These are phyloP conservation scores for Calonectria naviculata DNA, from an alignment of 2,329 filamentous ascomycete species.

Conservation along the genomic window DNA sequence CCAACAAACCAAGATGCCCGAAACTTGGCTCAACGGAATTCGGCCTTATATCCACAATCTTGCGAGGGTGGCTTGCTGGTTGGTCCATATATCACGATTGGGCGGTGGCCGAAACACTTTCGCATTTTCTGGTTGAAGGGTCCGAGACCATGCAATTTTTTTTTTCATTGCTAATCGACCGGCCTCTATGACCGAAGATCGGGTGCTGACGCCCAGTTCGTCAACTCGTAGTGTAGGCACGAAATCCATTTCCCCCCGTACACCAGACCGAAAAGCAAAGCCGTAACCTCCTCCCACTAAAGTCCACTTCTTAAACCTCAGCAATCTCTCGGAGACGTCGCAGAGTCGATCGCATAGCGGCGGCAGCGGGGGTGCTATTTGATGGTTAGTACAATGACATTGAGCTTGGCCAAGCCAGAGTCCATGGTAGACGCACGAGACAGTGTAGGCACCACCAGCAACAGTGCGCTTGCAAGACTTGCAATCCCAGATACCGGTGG, in stretches of 20 bases:
- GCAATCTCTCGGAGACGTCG: slow-evolving; percentile 97
- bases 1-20: not conserved
- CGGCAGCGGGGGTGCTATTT: slow-evolving; percentile 88
- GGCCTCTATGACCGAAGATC: slow-evolving; percentile 53
- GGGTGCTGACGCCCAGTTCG: slow-evolving; percentile 53
- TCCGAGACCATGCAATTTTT: slow-evolving; percentile 51
- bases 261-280: slow-evolving; percentile 61
- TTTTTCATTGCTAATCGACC: slow-evolving; percentile 57
- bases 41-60: not conserved
- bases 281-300: slow-evolving; percentile 48
- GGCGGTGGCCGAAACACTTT: not conserved
- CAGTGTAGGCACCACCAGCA: slow-evolving; percentile 84
- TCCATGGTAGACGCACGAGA: slow-evolving; percentile 79
- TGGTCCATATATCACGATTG: slow-evolving; percentile 22
- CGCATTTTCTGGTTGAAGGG: slow-evolving; percentile 36
- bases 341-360: slow-evolving; percentile 95
- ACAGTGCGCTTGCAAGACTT: slow-evolving; percentile 90
- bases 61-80: slow-evolving; percentile 9
- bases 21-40: not conserved
- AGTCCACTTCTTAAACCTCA: slow-evolving; percentile 76
- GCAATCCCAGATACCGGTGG: slow-evolving; percentile 98
- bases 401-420: not conserved
- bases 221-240: slow-evolving; percentile 56
- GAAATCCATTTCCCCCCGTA: slow-evolving; percentile 57
- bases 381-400: slow-evolving; percentile 40